Base-by-base conservation (phyloP, 164 flowering plant genomes). In the Vitis labrusca region DNA sequence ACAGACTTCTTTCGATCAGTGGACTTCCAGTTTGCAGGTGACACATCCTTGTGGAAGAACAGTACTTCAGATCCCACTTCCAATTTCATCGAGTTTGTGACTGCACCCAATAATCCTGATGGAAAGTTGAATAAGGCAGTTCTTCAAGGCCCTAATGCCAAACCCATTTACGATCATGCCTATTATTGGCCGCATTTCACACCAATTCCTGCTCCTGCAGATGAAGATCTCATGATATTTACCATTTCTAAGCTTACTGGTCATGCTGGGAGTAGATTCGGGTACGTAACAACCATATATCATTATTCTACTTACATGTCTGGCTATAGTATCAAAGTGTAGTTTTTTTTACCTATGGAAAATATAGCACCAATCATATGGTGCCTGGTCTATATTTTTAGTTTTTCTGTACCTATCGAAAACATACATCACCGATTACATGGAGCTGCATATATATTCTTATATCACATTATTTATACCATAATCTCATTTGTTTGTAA, bases 81-180 rank as follows among this genome's bases (percentile, higher is more conserved):
- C 2, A 73, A 75, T 16, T 59, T 78, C 59, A 77, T 92, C 8
- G 94, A 91, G 80, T 79, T 93, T 70, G 93, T 93, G 16, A 87
- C 92, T 44, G 83, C 98, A 5, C 98, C 97, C 3, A 89, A 89
- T 76, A 93, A 93, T 75, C 97, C 94, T 0, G 93, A 93, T 73
- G 89, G 89, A 2, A 58, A 64, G 50, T 63, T 88, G 29, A 84
- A 73, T 29, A 58, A 78, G 52, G 66, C 88, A 17, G 68, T 74
- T 66, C 81, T 89, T 60, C 1, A 71, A 17, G 86, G 86, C 7
- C 74, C 84, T 15, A 59, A 62, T 30, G 86, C 47, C 9, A 79
- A 77, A 52, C 48, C 76, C 4, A 84, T 93, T 47, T 64, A 87
- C 59, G 97, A 91, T 64, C 86, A 64, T 63, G 93, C 89, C 37